Conservation (phyloP, 2,329 filamentous ascomycete species). For the Hypoxylon sp. region DNA sequence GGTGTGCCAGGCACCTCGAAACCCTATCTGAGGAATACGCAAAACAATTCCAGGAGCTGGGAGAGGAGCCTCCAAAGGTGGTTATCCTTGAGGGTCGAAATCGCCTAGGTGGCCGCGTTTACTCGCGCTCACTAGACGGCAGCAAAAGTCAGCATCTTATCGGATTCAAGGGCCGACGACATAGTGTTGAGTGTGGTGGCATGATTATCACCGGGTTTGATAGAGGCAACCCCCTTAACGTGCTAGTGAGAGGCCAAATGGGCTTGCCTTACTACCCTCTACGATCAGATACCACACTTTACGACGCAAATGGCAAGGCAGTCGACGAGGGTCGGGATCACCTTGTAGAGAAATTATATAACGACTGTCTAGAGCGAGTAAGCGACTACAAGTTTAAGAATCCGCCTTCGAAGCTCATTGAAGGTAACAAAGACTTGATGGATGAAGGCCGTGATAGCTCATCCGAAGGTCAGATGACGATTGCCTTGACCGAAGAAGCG, state of each 20-base stretch:
- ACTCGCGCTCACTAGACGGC: constrained; percentile 78
- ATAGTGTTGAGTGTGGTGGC: constrained; percentile 95
- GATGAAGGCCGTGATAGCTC: constrained; percentile 83
- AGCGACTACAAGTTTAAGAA: constrained; percentile 89
- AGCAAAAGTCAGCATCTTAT: constrained; percentile 65
- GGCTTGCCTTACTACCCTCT: constrained; percentile 87
- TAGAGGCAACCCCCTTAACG: constrained; percentile 91
- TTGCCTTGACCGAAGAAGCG: constrained; percentile 79
- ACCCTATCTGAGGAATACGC: constrained; percentile 85
- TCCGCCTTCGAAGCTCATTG: constrained; percentile 75
- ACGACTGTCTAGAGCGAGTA: constrained; percentile 91
- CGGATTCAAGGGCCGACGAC: constrained; percentile 68
- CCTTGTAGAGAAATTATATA: constrained; percentile 91
- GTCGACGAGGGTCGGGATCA: constrained; percentile 84
- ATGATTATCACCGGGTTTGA: constrained; percentile 99
- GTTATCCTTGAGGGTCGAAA: constrained; percentile 87
- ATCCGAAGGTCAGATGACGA: constrained; percentile 76
- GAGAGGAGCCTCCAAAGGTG: constrained; percentile 77
- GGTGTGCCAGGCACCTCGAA: constrained; percentile 91
- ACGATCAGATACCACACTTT: constrained; percentile 84
- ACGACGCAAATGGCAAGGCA: constrained; percentile 82
- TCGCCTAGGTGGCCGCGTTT: constrained; percentile 91
- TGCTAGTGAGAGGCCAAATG: constrained; percentile 90
- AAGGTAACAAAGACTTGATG: constrained; percentile 85
- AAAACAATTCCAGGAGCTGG: constrained; percentile 71